Base-by-base conservation (phyloP, 345 rosid species). In the Murraya koenigii region DNA sequence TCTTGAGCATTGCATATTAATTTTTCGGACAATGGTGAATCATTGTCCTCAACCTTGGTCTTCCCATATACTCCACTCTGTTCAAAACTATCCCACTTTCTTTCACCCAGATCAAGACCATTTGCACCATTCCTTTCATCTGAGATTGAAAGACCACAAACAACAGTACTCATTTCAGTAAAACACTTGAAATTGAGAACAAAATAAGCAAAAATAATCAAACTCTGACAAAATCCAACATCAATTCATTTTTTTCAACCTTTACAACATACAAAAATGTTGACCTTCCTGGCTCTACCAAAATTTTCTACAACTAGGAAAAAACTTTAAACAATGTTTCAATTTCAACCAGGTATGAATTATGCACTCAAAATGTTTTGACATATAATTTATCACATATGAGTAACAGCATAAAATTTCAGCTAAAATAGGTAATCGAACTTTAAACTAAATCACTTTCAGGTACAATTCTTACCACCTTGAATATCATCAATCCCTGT, bases 401-500 rank as follows among this genome's bases (percentile, higher is more conserved):
- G 28, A 69, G 23, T 33, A 61, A 47, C 35, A 76, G 10, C 63
- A 26, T 41, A 55, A 66, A 71, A 17, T 17, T 11, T 77, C 7
- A 59, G 59, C 38, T 25, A 54, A 30, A 61, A 35, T 44, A 49
- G 25, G 26, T 14, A 26, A 59, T 14, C 5, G 54, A 49, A 39
- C 22, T 63, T 20, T 25, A 22, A 54, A 33, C 19, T 30, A 64
- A 22, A 19, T 39, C 25, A 47, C 9, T 38, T 65, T 9, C 15
- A 61, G 69, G 39, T 23, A 62, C 13, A 30, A 28, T 74, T 64
- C 36, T 77, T 28, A 82, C 89, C 82, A 86, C 92, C 88, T 11
- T 33, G 79, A 68, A 79, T 76, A 75, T 28, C 75, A 52, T 74
- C 89, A 76, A 60, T 56, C 8, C 69, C 75, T 79, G 58, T 73